Percentiles rank a stretch among this genome's conserved stretches.
phyloP scores from a whole-genome alignment of 306 rosid species.

The Cotoneaster glaucophyllus region DNA sequence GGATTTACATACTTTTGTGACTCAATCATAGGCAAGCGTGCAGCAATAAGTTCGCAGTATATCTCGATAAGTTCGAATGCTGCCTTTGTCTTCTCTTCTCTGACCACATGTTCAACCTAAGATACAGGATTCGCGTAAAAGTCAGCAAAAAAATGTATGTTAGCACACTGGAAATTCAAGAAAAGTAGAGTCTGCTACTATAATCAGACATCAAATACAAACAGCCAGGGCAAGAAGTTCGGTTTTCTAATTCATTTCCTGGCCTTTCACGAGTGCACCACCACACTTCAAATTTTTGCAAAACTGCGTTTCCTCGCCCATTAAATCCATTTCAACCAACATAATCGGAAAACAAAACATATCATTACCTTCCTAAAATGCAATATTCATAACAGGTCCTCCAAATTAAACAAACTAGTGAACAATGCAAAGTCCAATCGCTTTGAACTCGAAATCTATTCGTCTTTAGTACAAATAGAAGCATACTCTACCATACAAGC shows the following conservation, averaged over 20 bases:
- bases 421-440: not conserved
- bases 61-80: slow-evolving; percentile 83
- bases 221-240: not conserved
- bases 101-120: slow-evolving; percentile 91
- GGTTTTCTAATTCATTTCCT: not conserved
- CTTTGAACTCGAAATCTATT: not conserved
- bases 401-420: not conserved
- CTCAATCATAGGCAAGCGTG: slow-evolving; percentile 81
- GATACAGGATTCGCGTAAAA: slow-evolving; percentile 1
- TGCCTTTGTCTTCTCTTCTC: slow-evolving; percentile 88
- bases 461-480: not conserved
- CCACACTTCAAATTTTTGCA: not conserved
- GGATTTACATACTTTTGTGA: slow-evolving; percentile 75
- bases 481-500: not conserved
- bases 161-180: not conserved
- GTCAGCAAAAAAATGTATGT: not conserved
- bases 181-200: not conserved
- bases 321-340: not conserved
- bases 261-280: not conserved
- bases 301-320: not conserved
- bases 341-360: not conserved
- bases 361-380: not conserved
- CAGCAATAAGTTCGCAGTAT: slow-evolving; percentile 85
- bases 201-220: not conserved
- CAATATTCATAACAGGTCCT: not conserved